Percentiles rank a stretch among this genome's conserved stretches.
phyloP scores from a whole-genome alignment of 2,329 filamentous ascomycete genomes.

The Lasiodiplodia citricola region DNA sequence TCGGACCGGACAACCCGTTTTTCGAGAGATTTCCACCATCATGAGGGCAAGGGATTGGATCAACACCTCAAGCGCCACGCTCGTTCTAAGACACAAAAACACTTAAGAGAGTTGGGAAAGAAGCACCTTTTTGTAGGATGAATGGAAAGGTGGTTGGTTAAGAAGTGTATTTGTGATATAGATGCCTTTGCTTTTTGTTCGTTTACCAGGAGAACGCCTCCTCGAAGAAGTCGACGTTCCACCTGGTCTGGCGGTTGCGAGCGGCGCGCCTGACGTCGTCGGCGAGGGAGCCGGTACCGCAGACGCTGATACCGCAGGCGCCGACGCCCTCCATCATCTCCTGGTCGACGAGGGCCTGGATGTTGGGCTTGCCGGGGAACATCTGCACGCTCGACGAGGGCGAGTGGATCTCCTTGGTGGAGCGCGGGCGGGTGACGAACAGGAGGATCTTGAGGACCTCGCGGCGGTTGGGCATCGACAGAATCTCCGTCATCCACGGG shows the following conservation, averaged over 20 bases:
- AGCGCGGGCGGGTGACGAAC: slow-evolving; percentile 87
- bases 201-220: slow-evolving; percentile 73
- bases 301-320: slow-evolving; percentile 85
- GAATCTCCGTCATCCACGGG: slow-evolving; percentile 86
- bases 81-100: slow-evolving; percentile 13
- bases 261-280: slow-evolving; percentile 76
- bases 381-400: slow-evolving; percentile 84
- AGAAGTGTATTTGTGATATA: neutral
- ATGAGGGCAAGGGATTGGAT: neutral
- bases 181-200: neutral
- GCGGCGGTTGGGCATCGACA: slow-evolving; percentile 78
- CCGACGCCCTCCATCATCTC: slow-evolving; percentile 84
- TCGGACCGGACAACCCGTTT: neutral
- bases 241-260: slow-evolving; percentile 66
- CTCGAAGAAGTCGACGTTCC: slow-evolving; percentile 78
- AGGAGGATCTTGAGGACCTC: slow-evolving; percentile 86
- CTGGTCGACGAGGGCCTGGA: slow-evolving; percentile 76
- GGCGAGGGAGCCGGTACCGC: slow-evolving; percentile 73
- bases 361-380: slow-evolving; percentile 86
- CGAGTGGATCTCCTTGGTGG: slow-evolving; percentile 79
- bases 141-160: neutral
- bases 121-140: slow-evolving; percentile 7
- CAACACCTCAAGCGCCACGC: slow-evolving; percentile 20
- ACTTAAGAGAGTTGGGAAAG: neutral
- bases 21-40: neutral